Conservation (phyloP, 164 flowering plant genomes). For the Stephania japonica region DNA sequence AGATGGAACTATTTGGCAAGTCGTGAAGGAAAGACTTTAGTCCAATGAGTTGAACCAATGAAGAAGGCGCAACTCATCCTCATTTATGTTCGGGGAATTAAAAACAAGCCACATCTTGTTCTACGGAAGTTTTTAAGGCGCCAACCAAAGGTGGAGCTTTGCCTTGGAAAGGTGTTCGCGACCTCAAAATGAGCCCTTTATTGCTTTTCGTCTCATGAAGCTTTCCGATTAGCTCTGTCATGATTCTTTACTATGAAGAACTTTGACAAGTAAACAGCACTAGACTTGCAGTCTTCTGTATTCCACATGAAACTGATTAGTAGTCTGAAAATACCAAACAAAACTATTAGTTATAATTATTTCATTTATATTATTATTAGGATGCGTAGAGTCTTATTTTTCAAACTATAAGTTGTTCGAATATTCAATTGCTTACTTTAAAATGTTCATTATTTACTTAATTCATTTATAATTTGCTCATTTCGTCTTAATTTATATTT, state of each 20-base stretch:
- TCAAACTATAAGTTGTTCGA: too few relatives aligned
- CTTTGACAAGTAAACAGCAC: slow-evolving; percentile 9
- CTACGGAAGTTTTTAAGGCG: slow-evolving; percentile 58
- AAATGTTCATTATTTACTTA: too few relatives aligned
- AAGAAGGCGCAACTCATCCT: slow-evolving; percentile 59
- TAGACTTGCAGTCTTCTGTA: slow-evolving; percentile 5
- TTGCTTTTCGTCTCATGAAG: slow-evolving; percentile 2
- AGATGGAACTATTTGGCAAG: slow-evolving; percentile 43
- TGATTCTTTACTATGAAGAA: slow-evolving; percentile 10
- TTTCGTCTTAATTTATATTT: too few relatives aligned
- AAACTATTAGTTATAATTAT: too few relatives aligned
- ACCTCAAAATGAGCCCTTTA: background rate
- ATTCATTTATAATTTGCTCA: too few relatives aligned
- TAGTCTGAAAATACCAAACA: background rate
- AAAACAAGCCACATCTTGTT: slow-evolving; percentile 52
- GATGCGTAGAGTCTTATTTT: too few relatives aligned
- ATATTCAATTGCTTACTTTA: too few relatives aligned
- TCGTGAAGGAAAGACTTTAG: slow-evolving; percentile 35
- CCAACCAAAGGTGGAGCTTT: slow-evolving; percentile 47
- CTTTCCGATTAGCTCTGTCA: background rate
- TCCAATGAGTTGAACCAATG: slow-evolving; percentile 38
- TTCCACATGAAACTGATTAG: slow-evolving; percentile 1
- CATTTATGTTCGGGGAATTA: slow-evolving; percentile 87
- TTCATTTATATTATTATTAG: too few relatives aligned
- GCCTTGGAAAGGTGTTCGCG: background rate